Percentiles rank a stretch among this genome's conserved stretches.
Evolutionary conservation across 768 basidiomycete genomes (phyloP).

Genomic region (Leccinum incarnatum): DNA sequence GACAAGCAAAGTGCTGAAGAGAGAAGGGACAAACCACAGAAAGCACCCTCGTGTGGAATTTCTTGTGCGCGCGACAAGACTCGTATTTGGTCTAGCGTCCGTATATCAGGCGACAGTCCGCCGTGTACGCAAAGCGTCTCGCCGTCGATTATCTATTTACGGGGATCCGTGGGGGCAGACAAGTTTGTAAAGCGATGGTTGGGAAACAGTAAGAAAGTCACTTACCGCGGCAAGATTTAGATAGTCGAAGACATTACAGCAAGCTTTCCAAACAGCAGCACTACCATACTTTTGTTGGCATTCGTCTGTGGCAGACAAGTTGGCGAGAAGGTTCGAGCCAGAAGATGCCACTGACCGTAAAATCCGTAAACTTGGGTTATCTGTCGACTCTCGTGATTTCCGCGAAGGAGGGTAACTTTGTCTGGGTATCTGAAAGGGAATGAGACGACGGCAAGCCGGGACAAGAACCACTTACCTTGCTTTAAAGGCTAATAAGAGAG

Average conservation of each 20-base stretch:
- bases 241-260: slow-evolving; percentile 95
- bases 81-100: slow-evolving; percentile 91
- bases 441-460: slow-evolving; percentile 4
- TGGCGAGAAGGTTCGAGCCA: not conserved
- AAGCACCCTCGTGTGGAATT: slow-evolving; percentile 98
- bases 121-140: slow-evolving; percentile 93
- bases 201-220: slow-evolving; percentile 1
- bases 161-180: not conserved
- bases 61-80: slow-evolving; percentile 94
- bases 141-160: slow-evolving; percentile 84
- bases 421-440: slow-evolving; percentile 73
- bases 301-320: slow-evolving; percentile 58
- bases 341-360: slow-evolving; percentile 58
- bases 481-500: slow-evolving; percentile 83
- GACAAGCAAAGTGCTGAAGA: not conserved
- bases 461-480: slow-evolving; percentile 55
- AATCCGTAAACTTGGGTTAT: slow-evolving; percentile 99
- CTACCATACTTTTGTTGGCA: slow-evolving; percentile 98
- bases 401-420: slow-evolving; percentile 84
- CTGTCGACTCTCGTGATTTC: slow-evolving; percentile 96
- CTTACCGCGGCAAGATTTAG: slow-evolving; percentile 90
- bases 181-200: not conserved
- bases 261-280: slow-evolving; percentile 94
- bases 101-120: slow-evolving; percentile 92
- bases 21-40: slow-evolving; percentile 62